A percentile compares a stretch with the other conserved stretches of the same genome.
phyloP scores from a whole-genome alignment of 306 rosid species.

The Vigna nakashimae region DNA sequence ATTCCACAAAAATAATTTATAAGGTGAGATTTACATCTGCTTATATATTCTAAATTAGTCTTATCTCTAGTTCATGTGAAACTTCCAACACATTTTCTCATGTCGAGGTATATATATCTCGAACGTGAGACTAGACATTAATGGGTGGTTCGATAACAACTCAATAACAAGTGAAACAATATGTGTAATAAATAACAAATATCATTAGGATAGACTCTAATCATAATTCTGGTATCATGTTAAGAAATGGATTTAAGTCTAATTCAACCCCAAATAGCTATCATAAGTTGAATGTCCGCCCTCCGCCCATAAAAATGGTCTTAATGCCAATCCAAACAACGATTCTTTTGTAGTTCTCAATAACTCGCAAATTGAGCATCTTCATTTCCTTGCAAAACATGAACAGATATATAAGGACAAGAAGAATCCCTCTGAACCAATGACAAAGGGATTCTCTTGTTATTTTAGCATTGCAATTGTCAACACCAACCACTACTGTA shows the following conservation, averaged over 20 bases:
- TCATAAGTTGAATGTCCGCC: too few relatives aligned
- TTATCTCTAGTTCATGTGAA: fast-evolving
- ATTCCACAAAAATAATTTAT: too few relatives aligned
- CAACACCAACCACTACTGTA: constrained; percentile 16
- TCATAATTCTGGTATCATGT: too few relatives aligned
- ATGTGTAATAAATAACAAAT: too few relatives aligned
- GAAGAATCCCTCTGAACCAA: background rate
- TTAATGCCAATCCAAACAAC: background rate
- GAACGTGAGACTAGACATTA: too few relatives aligned
- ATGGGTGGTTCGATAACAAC: too few relatives aligned
- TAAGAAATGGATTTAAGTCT: too few relatives aligned
- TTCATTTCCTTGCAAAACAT: background rate
- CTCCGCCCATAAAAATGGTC: background rate
- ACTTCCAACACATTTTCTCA: fast-evolving
- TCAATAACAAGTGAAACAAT: too few relatives aligned
- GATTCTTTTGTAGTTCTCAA: background rate
- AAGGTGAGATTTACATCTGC: too few relatives aligned
- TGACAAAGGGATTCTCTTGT: constrained; percentile 37
- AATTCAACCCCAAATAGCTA: fast-evolving
- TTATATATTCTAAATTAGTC: too few relatives aligned
- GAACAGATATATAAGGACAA: constrained; percentile 31
- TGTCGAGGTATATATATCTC: too few relatives aligned
- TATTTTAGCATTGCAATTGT: constrained; percentile 39
- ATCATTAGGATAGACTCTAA: too few relatives aligned
- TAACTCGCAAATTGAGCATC: background rate